Conservation (phyloP, 1,284 basidiomycete genomes). For the Ceratobasidium sp. region DNA sequence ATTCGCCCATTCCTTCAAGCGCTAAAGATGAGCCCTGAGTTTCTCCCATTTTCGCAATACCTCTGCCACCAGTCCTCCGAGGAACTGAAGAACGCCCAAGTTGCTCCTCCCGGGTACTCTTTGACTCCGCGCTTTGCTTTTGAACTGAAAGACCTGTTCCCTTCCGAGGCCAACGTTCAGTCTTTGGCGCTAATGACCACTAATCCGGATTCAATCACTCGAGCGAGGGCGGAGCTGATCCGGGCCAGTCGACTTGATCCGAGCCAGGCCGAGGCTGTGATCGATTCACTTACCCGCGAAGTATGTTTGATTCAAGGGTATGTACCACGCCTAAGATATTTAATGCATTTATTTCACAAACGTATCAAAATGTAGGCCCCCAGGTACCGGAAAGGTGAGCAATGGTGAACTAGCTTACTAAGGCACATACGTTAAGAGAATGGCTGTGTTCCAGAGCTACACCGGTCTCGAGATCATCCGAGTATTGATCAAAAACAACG, state of each 20-base stretch:
- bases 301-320: conserved; percentile 78
- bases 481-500: conserved; percentile 67
- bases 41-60: conserved; percentile 68
- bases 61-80: conserved; percentile 60
- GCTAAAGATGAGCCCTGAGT: conserved; percentile 64
- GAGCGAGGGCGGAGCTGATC: conserved; percentile 62
- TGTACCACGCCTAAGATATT: conserved; percentile 49
- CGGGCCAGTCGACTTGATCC: conserved; percentile 68
- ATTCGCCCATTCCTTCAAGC: conserved; percentile 73
- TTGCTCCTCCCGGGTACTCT: conserved; percentile 67
- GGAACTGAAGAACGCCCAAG: conserved; percentile 55
- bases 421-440: neutral
- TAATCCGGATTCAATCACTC: conserved; percentile 59
- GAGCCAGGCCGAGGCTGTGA: conserved; percentile 75
- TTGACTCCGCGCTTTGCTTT: conserved; percentile 64
- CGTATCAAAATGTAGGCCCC: conserved; percentile 59
- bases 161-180: conserved; percentile 46
- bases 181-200: conserved; percentile 57
- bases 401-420: conserved; percentile 53
- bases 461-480: conserved; percentile 75
- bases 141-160: conserved; percentile 64
- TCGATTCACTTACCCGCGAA: conserved; percentile 71
- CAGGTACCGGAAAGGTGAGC: conserved; percentile 78
- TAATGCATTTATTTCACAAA: neutral
- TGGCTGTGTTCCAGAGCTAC: conserved; percentile 63